Evolutionary conservation across 2,329 filamentous ascomycete genomes (phyloP).

Genomic region (Aspergillus sp.): DNA sequence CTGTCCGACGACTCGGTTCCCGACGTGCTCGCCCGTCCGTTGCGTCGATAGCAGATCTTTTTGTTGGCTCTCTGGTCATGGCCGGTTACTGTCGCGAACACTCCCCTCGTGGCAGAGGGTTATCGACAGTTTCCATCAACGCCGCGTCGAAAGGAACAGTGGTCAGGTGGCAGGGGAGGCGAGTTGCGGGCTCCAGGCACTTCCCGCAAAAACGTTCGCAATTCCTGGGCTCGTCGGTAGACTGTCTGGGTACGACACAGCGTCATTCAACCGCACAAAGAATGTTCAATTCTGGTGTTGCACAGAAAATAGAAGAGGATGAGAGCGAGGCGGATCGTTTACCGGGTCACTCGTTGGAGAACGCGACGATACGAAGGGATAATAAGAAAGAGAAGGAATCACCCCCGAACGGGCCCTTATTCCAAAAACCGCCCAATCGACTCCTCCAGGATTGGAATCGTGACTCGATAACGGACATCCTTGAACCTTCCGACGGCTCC

Average conservation of each 20-base stretch:
- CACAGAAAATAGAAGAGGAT: conserved; percentile 22
- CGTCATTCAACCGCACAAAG: conserved; percentile 23
- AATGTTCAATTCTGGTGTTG: conserved; percentile 27
- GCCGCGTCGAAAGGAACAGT: conserved; percentile 16
- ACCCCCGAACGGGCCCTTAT: neutral
- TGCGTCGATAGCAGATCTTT: conserved; percentile 49
- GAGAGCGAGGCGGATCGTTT: conserved; percentile 14
- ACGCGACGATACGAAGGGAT: conserved; percentile 1
- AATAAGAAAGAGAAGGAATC: conserved; percentile 2
- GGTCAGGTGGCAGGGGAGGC: conserved; percentile 17
- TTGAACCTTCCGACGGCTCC: neutral
- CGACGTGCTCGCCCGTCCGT: conserved; percentile 29
- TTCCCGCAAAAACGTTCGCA: conserved; percentile 18
- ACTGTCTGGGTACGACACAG: conserved; percentile 7
- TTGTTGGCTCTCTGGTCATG: conserved; percentile 53
- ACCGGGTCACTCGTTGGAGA: conserved; percentile 1
- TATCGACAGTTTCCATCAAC: conserved; percentile 25
- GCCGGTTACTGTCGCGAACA: conserved; percentile 54
- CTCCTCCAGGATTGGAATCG: neutral
- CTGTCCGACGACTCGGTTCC: conserved; percentile 27
- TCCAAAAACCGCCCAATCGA: neutral
- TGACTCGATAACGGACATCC: neutral
- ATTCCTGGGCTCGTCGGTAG: conserved; percentile 16
- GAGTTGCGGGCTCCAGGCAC: conserved; percentile 14
- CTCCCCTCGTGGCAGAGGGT: conserved; percentile 32